Evolutionary conservation across 164 flowering plant genomes (phyloP), one percentile per base, ranked within the genome.

Genomic region (Annona squamosa): DNA sequence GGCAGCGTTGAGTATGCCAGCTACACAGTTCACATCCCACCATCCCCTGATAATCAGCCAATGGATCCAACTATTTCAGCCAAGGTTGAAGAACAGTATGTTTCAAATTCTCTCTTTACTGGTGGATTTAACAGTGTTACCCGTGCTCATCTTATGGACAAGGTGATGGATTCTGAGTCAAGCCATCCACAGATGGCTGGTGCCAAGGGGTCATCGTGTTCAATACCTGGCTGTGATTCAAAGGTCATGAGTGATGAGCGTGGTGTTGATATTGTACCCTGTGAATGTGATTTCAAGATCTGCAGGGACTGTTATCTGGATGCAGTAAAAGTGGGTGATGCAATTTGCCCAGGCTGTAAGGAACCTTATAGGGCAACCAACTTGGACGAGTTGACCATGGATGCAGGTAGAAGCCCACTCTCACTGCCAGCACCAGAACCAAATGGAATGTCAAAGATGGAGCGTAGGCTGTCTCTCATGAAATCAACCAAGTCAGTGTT

Each of bases 201-300:
- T 3, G 79, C 88, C 62, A 85, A 77, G 62, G 90, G 87, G 5
- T 87, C 90, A 5, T 67, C 83, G 0, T 89, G 90, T 72, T 48
- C 83, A 37, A 82, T 90, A 86, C 85, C 84, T 2, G 90, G 83
- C 16, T 90, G 90, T 74, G 94, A 90, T 67, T 89, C 90, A 43
- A 88, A 87, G 79, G 83, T 82, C 72, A 86, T 90, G 87, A 90
- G 81, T 76, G 88, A 88, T 52, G 90, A 85, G 77, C 74, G 91
- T 26, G 91, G 94, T 46, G 42, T 46, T 4, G 90, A 87, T 37
- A 71, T 90, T 17, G 79, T 65, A 3, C 94, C 94, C 67, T 90
- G 94, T 62, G 90, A 87, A 47, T 89, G 93, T 70, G 85, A 89
- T 82, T 89, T 87, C 84, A 87, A 85, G 74, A 90, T 90, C 5